phyloP scores from a whole-genome alignment of 768 basidiomycete genomes.

The Hygrophoropsis aurantiaca region DNA sequence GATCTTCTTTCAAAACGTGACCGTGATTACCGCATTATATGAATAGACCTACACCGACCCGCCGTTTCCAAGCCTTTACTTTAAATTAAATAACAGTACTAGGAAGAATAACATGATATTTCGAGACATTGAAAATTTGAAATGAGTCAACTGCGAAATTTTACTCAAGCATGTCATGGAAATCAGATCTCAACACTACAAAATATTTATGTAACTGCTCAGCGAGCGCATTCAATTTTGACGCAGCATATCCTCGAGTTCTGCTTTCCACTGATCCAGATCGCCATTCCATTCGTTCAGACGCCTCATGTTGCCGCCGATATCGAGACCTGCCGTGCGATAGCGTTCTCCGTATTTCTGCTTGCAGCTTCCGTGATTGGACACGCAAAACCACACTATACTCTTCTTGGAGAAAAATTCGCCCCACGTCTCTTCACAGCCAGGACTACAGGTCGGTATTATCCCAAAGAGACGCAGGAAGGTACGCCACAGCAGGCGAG shows the following conservation, averaged over 20 bases:
- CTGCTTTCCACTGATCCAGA: slow-evolving; percentile 37
- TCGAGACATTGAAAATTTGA: too few relatives aligned
- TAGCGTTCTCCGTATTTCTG: slow-evolving; percentile 25
- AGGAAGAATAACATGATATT: too few relatives aligned
- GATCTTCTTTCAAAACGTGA: too few relatives aligned
- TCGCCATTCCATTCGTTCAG: slow-evolving; percentile 53
- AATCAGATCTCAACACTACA: too few relatives aligned
- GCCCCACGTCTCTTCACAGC: slow-evolving; percentile 42
- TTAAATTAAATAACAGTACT: too few relatives aligned
- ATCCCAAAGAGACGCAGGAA: slow-evolving; percentile 41
- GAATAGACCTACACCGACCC: too few relatives aligned
- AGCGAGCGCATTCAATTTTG: too few relatives aligned
- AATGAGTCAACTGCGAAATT: too few relatives aligned
- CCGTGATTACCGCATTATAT: too few relatives aligned
- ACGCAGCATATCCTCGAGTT: slow-evolving; percentile 11
- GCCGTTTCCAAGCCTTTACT: too few relatives aligned
- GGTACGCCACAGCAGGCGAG: slow-evolving; percentile 55
- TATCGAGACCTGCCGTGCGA: slow-evolving; percentile 29
- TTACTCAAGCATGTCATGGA: too few relatives aligned
- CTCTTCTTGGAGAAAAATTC: slow-evolving; percentile 46
- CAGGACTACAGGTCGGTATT: slow-evolving; percentile 43
- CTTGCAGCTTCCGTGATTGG: slow-evolving; percentile 36
- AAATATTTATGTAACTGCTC: too few relatives aligned
- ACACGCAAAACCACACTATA: slow-evolving; percentile 52
- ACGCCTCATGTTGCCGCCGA: slow-evolving; percentile 44